Base-by-base conservation (phyloP, 1,139 yeast species). In the Lodderomyces oxycetoniae region DNA sequence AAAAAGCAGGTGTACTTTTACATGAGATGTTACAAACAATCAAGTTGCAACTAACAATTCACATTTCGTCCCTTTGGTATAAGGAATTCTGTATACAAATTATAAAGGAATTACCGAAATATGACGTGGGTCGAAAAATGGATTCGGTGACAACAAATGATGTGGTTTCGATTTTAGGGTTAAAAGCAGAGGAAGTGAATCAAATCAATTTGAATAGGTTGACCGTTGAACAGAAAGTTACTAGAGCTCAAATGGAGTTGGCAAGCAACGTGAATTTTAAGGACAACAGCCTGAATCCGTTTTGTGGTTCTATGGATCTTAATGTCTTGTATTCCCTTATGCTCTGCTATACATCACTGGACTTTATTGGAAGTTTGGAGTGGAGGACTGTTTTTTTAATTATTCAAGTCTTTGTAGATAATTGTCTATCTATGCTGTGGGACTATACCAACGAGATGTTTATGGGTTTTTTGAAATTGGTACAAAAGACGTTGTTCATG, bases 41-140 rank as follows among this genome's bases (percentile, higher is more conserved):
- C 8, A 8, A 20, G 8, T n/a, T 9, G 10, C 23, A 9, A n/a
- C 23, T 20, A 20, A 8, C 10, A n/a, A 8, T 9, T 8, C 8
- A 20, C n/a, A n/a, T 9, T 9, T 20, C 23, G 10, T 8, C n/a
- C 10, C 23, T n/a, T 20, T 20, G 23, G 23, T 20, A 49, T 42
- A 54, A 52, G 8, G 65, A 59, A 10, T 51, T 50, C 34, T 61
- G 71, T 41, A 53, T 50, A 24, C 44, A 49, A n/a, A 41, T 55
- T 8, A 40, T 61, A 5, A 57, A 54, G 23, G 37, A 45, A 6
- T 43, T 64, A 3, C 63, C 57, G 32, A 47, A 47, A 26, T 38
- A 50, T 22, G 25, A 14, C n/a, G 16, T 28, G 11, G 31, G 15
- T 8, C n/a, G n/a, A 10, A 28, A n/a, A 12, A 21, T 11, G 6